phyloP scores from a whole-genome alignment of 2,329 filamentous ascomycete species.

The Grosmannia huntii region DNA sequence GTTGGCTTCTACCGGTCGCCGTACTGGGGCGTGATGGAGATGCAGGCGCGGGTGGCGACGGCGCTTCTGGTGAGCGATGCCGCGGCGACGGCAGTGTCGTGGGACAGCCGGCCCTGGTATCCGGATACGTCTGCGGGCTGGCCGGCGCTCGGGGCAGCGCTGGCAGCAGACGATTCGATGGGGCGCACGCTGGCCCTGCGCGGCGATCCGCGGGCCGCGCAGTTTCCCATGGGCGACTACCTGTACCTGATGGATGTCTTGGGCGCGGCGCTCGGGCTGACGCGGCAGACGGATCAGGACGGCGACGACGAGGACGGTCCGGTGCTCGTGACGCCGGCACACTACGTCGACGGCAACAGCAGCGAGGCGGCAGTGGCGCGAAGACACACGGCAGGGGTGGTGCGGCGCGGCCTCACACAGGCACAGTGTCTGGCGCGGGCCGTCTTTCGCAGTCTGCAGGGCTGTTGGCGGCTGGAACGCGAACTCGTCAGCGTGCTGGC shows the following conservation, averaged over 20 bases:
- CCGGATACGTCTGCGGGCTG: conserved; percentile 11
- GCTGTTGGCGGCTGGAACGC: conserved; percentile 52
- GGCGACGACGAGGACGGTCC: conserved; percentile 20
- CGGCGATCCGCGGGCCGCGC: conserved; percentile 37
- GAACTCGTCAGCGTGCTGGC: conserved; percentile 39
- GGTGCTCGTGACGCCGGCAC: conserved; percentile 43
- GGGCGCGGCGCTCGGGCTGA: conserved; percentile 42
- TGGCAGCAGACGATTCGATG: conserved; percentile 31
- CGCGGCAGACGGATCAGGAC: conserved; percentile 17
- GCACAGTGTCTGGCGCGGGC: conserved; percentile 48
- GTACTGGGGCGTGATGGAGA: conserved; percentile 80
- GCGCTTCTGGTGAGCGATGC: conserved; percentile 35
- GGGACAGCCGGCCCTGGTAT: background rate
- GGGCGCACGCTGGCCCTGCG: conserved; percentile 37
- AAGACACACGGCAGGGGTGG: conserved; percentile 29
- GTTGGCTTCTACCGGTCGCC: conserved; percentile 76
- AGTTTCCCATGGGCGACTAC: conserved; percentile 80
- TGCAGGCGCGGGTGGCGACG: conserved; percentile 62
- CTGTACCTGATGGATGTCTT: conserved; percentile 63
- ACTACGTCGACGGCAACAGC: conserved; percentile 27
- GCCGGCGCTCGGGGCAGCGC: conserved; percentile 23
- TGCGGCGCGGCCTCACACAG: conserved; percentile 27
- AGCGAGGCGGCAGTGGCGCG: conserved; percentile 25
- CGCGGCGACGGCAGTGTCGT: conserved; percentile 14
- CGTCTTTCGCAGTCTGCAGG: conserved; percentile 58